Conservation (phyloP, 2,329 filamentous ascomycete genomes). For the Penicillium palitans region DNA sequence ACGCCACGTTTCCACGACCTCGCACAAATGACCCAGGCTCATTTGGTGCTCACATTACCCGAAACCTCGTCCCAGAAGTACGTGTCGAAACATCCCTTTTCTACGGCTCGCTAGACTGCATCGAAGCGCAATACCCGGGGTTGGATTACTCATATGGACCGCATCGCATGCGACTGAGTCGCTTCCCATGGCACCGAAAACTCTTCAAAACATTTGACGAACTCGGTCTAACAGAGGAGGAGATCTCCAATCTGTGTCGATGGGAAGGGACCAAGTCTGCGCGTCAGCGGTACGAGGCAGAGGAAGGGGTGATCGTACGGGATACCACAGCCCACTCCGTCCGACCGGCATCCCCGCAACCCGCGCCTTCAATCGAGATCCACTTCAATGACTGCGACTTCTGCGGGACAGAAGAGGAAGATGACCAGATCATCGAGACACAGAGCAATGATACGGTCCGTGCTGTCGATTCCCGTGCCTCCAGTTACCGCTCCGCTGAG, state of each 20-base stretch:
- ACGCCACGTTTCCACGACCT: constrained; percentile 58
- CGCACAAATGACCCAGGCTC: constrained; percentile 58
- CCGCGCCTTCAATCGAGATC: constrained; percentile 34
- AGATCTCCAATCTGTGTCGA: constrained; percentile 63
- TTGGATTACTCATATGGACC: constrained; percentile 63
- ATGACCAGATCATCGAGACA: constrained; percentile 27
- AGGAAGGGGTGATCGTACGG: constrained; percentile 59
- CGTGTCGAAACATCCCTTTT: constrained; percentile 64
- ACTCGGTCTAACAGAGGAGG: constrained; percentile 57
- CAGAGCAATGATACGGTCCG: constrained; percentile 27
- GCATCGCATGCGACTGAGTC: constrained; percentile 62
- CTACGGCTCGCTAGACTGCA: constrained; percentile 63
- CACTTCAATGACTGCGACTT: constrained; percentile 34
- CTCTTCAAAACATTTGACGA: constrained; percentile 63
- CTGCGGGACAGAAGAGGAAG: constrained; percentile 27
- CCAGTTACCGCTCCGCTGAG: constrained; percentile 27
- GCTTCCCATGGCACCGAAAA: constrained; percentile 61
- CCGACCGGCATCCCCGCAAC: constrained; percentile 49
- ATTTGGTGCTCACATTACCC: constrained; percentile 60
- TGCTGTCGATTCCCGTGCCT: constrained; percentile 22
- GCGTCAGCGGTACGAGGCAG: constrained; percentile 49
- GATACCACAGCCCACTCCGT: constrained; percentile 64
- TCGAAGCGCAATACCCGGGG: constrained; percentile 66
- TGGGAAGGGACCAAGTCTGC: constrained; percentile 56
- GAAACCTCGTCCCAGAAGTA: constrained; percentile 65